phyloP scores from a whole-genome alignment of 768 basidiomycete genomes.

The Cystofilobasidium capitatum region DNA sequence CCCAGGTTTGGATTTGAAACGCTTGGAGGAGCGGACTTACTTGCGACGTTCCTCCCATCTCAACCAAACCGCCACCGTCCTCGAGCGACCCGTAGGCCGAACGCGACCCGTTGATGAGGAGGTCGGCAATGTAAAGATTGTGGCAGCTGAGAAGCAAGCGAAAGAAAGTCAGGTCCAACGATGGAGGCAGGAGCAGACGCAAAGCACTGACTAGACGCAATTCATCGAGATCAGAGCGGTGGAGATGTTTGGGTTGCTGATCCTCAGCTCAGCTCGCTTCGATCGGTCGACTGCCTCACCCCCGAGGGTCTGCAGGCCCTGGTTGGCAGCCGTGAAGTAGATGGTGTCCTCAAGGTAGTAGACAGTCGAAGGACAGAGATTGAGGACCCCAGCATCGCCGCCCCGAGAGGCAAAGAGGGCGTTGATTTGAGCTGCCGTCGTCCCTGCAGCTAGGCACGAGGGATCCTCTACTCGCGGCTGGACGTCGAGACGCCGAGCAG shows the following conservation, averaged over 20 bases:
- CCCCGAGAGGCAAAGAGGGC: neutral
- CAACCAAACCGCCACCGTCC: conserved; percentile 1
- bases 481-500: neutral
- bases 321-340: conserved; percentile 1
- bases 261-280: neutral
- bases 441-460: neutral
- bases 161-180: neutral
- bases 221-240: neutral
- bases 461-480: neutral
- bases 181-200: neutral
- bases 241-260: neutral
- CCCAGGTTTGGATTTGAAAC: no score
- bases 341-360: conserved; percentile 7
- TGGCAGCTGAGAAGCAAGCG: conserved; percentile 6
- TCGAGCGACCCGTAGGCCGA: neutral
- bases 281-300: neutral
- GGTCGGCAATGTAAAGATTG: neutral
- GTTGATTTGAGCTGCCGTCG: conserved; percentile 15
- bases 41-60: neutral
- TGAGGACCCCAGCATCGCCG: neutral
- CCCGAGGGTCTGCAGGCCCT: conserved; percentile 4
- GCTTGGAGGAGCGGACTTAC: neutral
- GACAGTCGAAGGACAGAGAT: neutral
- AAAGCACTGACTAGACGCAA: neutral
- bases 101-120: conserved; percentile 9